Conservation (phyloP, 805 yeast genomes). For the Jamesozyma hellenica region DNA sequence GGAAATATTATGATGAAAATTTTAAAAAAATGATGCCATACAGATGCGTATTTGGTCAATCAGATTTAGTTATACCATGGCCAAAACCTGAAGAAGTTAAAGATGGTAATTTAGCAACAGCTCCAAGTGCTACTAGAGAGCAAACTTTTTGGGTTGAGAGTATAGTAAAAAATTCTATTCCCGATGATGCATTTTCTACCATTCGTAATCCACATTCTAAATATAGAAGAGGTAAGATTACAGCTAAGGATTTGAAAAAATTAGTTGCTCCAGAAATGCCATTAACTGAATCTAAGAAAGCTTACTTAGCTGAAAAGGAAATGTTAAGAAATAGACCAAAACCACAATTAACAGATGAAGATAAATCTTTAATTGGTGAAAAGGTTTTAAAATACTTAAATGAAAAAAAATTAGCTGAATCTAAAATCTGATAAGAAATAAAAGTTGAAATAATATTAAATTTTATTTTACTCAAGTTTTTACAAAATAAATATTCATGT, state of each 20-base stretch:
- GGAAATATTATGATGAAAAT: conserved; percentile 62
- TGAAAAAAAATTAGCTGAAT: conserved; percentile 12
- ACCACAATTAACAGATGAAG: conserved; percentile 34
- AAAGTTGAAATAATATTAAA: too few relatives aligned
- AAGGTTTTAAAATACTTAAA: conserved; percentile 30
- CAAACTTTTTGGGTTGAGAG: conserved; percentile 68
- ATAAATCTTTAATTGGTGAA: conserved; percentile 35
- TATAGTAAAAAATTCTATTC: conserved; percentile 57
- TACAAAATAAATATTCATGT: too few relatives aligned
- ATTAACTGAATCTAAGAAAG: conserved; percentile 49
- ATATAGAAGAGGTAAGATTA: conserved; percentile 52
- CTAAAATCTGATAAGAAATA: not conserved
- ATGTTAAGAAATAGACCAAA: conserved; percentile 33
- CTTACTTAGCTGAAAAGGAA: conserved; percentile 46
- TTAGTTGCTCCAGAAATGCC: conserved; percentile 74
- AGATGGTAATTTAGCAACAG: conserved; percentile 52
- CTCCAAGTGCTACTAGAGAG: conserved; percentile 46
- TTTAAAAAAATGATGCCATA: conserved; percentile 66
- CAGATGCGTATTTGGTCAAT: conserved; percentile 64
- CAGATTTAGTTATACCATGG: conserved; percentile 75
- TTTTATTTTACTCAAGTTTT: too few relatives aligned
- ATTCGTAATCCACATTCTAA: conserved; percentile 71
- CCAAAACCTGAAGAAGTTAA: conserved; percentile 55
- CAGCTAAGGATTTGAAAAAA: conserved; percentile 51
- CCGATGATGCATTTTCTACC: conserved; percentile 51